phyloP scores from a whole-genome alignment of 495 filamentous ascomycete genomes.

The Aspergillus ostianus region DNA sequence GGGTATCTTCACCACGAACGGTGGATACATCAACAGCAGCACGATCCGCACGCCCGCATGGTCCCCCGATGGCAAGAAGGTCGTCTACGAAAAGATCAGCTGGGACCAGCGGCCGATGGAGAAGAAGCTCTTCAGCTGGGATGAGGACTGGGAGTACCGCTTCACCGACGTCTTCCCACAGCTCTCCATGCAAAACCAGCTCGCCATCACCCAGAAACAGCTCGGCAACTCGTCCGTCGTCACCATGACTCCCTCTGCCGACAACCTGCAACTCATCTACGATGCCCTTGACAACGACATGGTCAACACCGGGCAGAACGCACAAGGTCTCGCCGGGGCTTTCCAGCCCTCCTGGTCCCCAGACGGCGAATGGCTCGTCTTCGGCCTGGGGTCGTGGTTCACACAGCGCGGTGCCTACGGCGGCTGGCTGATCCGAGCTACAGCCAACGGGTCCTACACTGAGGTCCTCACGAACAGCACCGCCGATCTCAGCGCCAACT shows the following conservation, averaged over 20 bases:
- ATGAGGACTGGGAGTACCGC: constrained; percentile 34
- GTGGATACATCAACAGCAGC: constrained; percentile 17
- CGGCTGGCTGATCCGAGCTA: constrained; percentile 25
- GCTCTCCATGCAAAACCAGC: constrained; percentile 16
- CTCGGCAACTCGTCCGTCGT: constrained; percentile 30
- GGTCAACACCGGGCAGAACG: constrained; percentile 11
- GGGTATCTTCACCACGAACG: constrained; percentile 24
- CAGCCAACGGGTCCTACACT: constrained; percentile 24
- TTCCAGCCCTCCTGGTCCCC: constrained; percentile 31
- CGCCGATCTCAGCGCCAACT: constrained; percentile 11
- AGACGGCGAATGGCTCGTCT: constrained; percentile 30
- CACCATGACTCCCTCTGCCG: constrained; percentile 15
- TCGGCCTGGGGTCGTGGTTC: constrained; percentile 35
- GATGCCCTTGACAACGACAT: constrained; percentile 10
- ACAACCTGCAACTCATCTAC: constrained; percentile 15
- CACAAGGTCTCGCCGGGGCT: constrained; percentile 21
- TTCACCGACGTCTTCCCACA: constrained; percentile 38
- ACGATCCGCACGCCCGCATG: constrained; percentile 27
- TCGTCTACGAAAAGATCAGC: constrained; percentile 30
- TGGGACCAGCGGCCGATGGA: constrained; percentile 26
- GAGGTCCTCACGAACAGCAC: constrained; percentile 24
- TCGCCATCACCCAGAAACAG: constrained; percentile 30
- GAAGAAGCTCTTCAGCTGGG: constrained; percentile 31
- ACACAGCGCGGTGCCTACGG: constrained; percentile 18
- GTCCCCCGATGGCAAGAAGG: constrained; percentile 27